These are phyloP conservation scores for Rhynchospora breviuscula DNA, from an alignment of 176 grass and related monocot genomes.

Conservation along the genomic window DNA sequence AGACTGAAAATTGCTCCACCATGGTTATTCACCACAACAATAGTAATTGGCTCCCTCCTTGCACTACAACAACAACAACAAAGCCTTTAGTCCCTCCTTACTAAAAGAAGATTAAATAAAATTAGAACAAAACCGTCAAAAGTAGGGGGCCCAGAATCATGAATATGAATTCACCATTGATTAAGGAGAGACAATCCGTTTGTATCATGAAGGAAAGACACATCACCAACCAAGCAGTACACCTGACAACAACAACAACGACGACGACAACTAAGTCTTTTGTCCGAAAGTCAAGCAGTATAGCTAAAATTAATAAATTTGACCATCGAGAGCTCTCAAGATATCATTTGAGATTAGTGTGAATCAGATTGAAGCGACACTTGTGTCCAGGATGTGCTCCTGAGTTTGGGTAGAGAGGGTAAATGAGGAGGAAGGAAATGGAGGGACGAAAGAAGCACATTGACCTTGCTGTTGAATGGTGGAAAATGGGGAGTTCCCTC, in stretches of 20 bases:
- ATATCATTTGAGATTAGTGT: not conserved
- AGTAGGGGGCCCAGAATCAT: not conserved
- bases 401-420: too few species aligned
- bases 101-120: slow-evolving; percentile 31
- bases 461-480: too few species aligned
- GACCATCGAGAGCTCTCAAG: not conserved
- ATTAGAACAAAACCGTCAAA: slow-evolving; percentile 2
- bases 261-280: too few species aligned
- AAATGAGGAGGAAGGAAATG: too few species aligned
- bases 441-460: too few species aligned
- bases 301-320: slow-evolving; percentile 44
- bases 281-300: slow-evolving; percentile 33
- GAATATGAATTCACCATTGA: slow-evolving; percentile 50
- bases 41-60: slow-evolving; percentile 64
- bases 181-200: slow-evolving; percentile 87
- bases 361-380: not conserved
- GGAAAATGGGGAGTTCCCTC: too few species aligned
- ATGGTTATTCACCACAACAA: slow-evolving; percentile 93
- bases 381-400: not conserved
- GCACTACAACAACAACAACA: slow-evolving; percentile 22
- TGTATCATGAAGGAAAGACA: slow-evolving; percentile 97
- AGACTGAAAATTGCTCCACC: slow-evolving; percentile 97
- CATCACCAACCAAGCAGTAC: slow-evolving; percentile 81
- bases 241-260: slow-evolving; percentile 28
- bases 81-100: too few species aligned